Conservation (phyloP, 2,329 filamentous ascomycete species). For the Blumeria hordei region DNA sequence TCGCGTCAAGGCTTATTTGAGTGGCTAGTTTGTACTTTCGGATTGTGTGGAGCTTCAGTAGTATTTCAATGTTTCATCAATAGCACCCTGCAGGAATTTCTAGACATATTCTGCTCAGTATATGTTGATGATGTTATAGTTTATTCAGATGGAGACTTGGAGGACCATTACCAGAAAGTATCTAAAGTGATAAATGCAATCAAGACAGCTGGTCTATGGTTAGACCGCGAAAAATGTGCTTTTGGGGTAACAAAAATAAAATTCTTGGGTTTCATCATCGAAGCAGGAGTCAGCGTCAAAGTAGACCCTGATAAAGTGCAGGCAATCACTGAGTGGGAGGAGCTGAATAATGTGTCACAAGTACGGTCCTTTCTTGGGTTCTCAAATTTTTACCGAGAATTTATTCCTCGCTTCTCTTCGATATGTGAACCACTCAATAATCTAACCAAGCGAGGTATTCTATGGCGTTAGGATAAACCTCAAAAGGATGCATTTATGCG, state of each 20-base stretch:
- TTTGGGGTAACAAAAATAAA: neutral
- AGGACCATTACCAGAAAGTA: neutral
- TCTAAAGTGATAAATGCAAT: neutral
- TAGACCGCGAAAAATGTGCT: neutral
- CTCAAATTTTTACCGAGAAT: neutral
- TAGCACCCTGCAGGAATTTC: neutral
- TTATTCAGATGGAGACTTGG: neutral
- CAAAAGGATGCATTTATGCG: neutral
- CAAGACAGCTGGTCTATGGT: neutral
- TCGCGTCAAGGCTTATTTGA: neutral
- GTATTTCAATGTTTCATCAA: slow-evolving; percentile 1
- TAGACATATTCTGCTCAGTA: neutral
- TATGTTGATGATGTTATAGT: neutral
- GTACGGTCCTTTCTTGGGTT: neutral
- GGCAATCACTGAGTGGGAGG: neutral
- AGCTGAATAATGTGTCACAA: neutral
- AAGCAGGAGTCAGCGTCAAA: neutral
- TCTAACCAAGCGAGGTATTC: neutral
- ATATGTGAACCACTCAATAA: neutral
- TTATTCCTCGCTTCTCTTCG: neutral
- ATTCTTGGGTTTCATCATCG: neutral
- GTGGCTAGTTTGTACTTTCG: slow-evolving; percentile 1
- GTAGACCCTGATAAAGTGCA: neutral
- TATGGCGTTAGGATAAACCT: neutral
- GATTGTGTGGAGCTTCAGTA: neutral